A percentile compares a stretch with the other conserved stretches of the same genome.
phyloP scores from a whole-genome alignment of 1,139 yeast species.

The Yamadazyma buinensis region DNA sequence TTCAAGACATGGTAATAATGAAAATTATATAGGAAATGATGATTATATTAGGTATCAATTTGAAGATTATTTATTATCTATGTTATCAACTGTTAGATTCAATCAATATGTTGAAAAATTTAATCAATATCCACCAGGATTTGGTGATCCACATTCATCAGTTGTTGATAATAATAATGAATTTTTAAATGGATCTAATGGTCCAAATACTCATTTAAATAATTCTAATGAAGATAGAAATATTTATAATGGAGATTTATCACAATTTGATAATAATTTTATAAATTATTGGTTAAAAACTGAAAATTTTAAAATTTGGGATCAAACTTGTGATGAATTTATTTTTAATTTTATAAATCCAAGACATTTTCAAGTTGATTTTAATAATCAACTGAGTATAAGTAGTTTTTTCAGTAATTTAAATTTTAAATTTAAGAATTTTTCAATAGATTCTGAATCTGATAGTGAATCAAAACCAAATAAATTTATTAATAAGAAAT shows the following conservation, averaged over 20 bases:
- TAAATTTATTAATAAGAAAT: conserved; percentile 10
- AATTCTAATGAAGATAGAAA: conserved; percentile 16
- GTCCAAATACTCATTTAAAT: background rate
- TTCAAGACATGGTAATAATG: conserved; percentile 15
- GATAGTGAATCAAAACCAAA: conserved; percentile 12
- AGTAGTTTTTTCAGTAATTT: conserved; percentile 25
- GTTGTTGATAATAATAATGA: no score
- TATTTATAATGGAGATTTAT: conserved; percentile 26
- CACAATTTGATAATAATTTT: conserved; percentile 52
- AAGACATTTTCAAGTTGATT: conserved; percentile 45
- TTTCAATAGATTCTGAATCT: conserved; percentile 9
- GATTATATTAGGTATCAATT: conserved; percentile 85
- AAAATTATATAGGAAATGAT: conserved; percentile 63
- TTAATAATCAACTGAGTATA: conserved; percentile 11
- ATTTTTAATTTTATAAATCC: conserved; percentile 86
- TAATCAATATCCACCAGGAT: conserved; percentile 43
- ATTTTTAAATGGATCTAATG: no score
- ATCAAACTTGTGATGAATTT: conserved; percentile 76
- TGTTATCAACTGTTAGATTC: conserved; percentile 70
- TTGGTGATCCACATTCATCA: conserved; percentile 10
- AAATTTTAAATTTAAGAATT: conserved; percentile 12
- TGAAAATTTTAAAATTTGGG: conserved; percentile 67
- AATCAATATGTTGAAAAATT: conserved; percentile 52
- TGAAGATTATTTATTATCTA: conserved; percentile 81
- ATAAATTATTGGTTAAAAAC: conserved; percentile 64